Percentiles rank a stretch among this genome's conserved stretches.
phyloP scores from a whole-genome alignment of 148 eudicot species.

The Rhododendron williamsianum region DNA sequence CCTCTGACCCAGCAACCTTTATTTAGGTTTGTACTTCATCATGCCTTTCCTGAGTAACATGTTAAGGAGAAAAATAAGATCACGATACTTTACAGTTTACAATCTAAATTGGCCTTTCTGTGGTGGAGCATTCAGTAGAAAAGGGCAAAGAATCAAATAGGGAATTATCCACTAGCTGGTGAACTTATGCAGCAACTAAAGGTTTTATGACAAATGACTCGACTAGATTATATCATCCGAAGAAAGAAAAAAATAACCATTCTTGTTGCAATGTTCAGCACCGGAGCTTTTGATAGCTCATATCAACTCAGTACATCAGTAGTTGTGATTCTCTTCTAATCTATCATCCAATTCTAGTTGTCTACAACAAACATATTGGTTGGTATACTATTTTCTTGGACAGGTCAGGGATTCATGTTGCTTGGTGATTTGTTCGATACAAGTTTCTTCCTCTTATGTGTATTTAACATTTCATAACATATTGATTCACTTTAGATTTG shows the following conservation, averaged over 20 bases:
- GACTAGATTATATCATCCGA: background rate
- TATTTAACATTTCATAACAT: too few species aligned
- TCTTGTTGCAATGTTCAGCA: background rate
- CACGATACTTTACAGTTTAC: background rate
- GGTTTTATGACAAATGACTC: background rate
- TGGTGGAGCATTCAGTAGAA: background rate
- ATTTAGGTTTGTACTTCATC: constrained; percentile 30
- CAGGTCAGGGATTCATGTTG: too few species aligned
- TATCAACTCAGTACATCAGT: background rate
- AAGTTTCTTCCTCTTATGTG: too few species aligned
- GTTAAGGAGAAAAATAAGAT: background rate
- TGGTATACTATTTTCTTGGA: too few species aligned
- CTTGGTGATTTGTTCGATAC: too few species aligned
- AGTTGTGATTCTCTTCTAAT: background rate
- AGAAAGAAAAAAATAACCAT: too few species aligned
- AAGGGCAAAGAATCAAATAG: background rate
- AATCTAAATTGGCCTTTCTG: background rate
- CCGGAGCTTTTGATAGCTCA: background rate
- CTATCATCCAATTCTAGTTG: background rate
- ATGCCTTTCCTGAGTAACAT: background rate
- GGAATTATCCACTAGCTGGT: background rate
- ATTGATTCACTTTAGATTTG: background rate
- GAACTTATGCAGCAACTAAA: background rate
- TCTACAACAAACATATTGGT: background rate
- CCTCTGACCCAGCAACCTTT: constrained; percentile 45